Evolutionary conservation across 2,329 filamentous ascomycete species (phyloP).

Genomic region (Sarocladium strictum): DNA sequence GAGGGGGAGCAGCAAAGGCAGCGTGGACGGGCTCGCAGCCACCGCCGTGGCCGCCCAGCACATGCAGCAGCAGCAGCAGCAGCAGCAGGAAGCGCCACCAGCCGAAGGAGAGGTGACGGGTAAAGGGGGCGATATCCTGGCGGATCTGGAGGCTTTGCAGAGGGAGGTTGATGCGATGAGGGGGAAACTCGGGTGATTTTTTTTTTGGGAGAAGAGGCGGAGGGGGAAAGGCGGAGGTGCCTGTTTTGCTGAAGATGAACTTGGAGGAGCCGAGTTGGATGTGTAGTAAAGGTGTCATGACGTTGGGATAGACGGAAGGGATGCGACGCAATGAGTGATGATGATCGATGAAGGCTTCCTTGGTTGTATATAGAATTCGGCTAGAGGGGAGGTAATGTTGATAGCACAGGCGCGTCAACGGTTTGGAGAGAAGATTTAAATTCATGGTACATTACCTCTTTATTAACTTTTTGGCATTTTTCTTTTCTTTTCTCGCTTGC

Average conservation of each 20-base stretch:
- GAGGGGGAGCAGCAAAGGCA: constrained; percentile 40
- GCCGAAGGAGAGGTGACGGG: constrained; percentile 22
- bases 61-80: constrained; percentile 24
- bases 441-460: not conserved
- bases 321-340: no score
- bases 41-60: not conserved
- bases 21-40: constrained; percentile 25
- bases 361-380: not conserved
- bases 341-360: not conserved
- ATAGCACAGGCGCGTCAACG: not conserved
- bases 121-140: constrained; percentile 56
- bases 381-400: not conserved
- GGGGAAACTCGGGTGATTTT: constrained; percentile 26
- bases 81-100: no score
- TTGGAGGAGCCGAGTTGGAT: no score
- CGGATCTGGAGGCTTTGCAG: constrained; percentile 66
- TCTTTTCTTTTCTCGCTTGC: no score
- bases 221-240: no score
- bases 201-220: no score
- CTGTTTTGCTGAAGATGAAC: no score
- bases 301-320: no score
- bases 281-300: no score
- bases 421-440: not conserved
- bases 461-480: no score
- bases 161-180: constrained; percentile 66